phyloP scores from a whole-genome alignment of 768 basidiomycete species.

The Pulveroboletus sp. region DNA sequence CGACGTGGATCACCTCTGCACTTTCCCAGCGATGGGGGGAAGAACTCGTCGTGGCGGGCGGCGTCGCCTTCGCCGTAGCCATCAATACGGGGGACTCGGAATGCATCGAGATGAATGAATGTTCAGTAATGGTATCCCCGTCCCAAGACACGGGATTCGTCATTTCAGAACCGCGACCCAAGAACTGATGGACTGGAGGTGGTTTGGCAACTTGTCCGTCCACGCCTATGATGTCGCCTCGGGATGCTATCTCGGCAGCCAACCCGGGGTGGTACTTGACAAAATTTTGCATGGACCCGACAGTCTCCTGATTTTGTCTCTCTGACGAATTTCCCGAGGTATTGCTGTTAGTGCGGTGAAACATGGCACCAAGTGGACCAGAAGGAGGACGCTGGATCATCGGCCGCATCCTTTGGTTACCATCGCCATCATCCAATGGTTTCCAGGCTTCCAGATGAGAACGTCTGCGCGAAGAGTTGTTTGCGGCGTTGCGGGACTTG shows the following conservation, averaged over 20 bases:
- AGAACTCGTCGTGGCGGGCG: conserved; percentile 45
- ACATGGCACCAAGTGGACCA: conserved; percentile 54
- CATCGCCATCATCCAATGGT: conserved; percentile 49
- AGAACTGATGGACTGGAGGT: conserved; percentile 41
- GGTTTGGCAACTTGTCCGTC: conserved; percentile 20
- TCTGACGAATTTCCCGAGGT: conserved; percentile 45
- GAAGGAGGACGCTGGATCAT: conserved; percentile 39
- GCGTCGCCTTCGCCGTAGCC: conserved; percentile 58
- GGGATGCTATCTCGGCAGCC: conserved; percentile 48
- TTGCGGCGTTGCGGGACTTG: conserved; percentile 38
- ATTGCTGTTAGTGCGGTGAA: conserved; percentile 54
- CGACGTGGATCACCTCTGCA: conserved; percentile 54
- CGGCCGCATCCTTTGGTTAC: conserved; percentile 38
- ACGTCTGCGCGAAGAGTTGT: conserved; percentile 43
- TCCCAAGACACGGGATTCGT: conserved; percentile 48
- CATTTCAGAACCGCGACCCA: conserved; percentile 39
- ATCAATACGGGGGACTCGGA: conserved; percentile 48
- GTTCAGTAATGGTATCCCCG: conserved; percentile 41
- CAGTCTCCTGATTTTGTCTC: conserved; percentile 32
- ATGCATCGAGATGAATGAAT: conserved; percentile 48
- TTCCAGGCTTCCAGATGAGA: conserved; percentile 49
- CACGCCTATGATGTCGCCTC: conserved; percentile 20
- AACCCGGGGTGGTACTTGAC: conserved; percentile 56
- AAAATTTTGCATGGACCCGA: conserved; percentile 41
- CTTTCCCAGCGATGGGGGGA: conserved; percentile 64